Evolutionary conservation across 345 rosid genomes (phyloP), one percentile per base, ranked within the genome.

Genomic region (Gynandropsis gynandra): DNA sequence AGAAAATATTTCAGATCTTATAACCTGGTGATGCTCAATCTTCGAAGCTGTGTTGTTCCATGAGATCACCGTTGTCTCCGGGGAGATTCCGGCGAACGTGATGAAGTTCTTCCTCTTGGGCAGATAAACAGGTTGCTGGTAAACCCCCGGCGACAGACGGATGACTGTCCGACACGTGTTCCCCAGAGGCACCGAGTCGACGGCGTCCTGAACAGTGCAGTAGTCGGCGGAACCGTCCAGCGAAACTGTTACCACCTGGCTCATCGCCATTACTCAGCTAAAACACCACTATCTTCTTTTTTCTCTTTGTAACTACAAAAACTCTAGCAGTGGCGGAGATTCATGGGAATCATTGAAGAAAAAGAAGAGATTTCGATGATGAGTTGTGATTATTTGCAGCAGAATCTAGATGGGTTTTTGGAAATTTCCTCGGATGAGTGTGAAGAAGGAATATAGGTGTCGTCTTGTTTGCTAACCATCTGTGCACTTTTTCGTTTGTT

Each of bases 81-180:
- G 99, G 8, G 65, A 36, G 56, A 79, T 33, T 47, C 94, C 99
- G 0, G 87, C 95, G 50, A 92, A 70, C 42, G 99, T 87, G 46
- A 92, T 81, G 65, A 92, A 50, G 52, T 83, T 92, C 74, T 88
- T 88, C 56, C 94, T 83, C 80, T 88, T 92, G 58, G 95, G 90
- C 17, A 92, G 80, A 65, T 87, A 83, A 12, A 92, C 63, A 0
- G 97, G 95, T 53, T 92, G 98, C 59, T 45, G 67, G 66, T 85
- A 92, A 13, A 85, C 58, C 16, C 97, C 97, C 0, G 97, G 95
- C 0, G 81, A 61, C 55, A 92, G 58, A 16, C 96, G 86, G 42
- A 92, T 76, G 49, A 92, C 71, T 6, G 85, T 80, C 7, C 97
- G 76, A 52, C 73, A 58, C 0, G 76, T 77, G 80, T 92, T 92